Evolutionary conservation across 805 yeast genomes (phyloP).

Genomic region (Candida ulmi): DNA sequence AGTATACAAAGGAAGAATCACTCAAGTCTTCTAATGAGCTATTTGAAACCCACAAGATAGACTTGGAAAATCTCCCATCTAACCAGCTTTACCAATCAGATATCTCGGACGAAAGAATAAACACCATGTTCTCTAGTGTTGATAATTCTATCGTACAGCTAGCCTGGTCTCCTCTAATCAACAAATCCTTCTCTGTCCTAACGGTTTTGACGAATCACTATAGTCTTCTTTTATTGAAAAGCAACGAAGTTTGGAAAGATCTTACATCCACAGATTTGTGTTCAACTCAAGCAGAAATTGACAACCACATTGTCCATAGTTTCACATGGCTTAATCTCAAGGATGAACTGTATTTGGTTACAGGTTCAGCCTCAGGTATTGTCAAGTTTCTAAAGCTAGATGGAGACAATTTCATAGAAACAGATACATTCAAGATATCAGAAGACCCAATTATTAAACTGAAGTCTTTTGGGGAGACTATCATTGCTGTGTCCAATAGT

Average conservation of each 20-base stretch:
- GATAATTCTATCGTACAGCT: slow-evolving; percentile 10
- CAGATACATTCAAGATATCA: slow-evolving; percentile 3
- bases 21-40: slow-evolving; percentile 10
- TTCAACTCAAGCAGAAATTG: slow-evolving; percentile 11
- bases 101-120: slow-evolving; percentile 13
- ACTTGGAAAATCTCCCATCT: slow-evolving; percentile 9
- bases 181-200: slow-evolving; percentile 10
- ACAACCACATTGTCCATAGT: slow-evolving; percentile 10
- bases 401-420: not conserved
- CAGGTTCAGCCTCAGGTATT: slow-evolving; percentile 19
- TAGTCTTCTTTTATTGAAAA: slow-evolving; percentile 11
- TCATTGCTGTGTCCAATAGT: slow-evolving; percentile 10
- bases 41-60: slow-evolving; percentile 13
- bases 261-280: slow-evolving; percentile 4
- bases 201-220: slow-evolving; percentile 17
- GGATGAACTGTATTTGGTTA: slow-evolving; percentile 5
- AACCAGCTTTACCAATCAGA: slow-evolving; percentile 8
- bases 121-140: slow-evolving; percentile 10
- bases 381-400: slow-evolving; percentile 2
- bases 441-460: slow-evolving; percentile 9
- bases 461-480: slow-evolving; percentile 1
- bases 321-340: slow-evolving; percentile 15
- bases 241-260: slow-evolving; percentile 11
- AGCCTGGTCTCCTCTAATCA: slow-evolving; percentile 20
- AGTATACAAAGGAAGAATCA: slow-evolving; percentile 8